Base-by-base conservation (phyloP, 148 eudicot species). In the Nepenthes gracilis region DNA sequence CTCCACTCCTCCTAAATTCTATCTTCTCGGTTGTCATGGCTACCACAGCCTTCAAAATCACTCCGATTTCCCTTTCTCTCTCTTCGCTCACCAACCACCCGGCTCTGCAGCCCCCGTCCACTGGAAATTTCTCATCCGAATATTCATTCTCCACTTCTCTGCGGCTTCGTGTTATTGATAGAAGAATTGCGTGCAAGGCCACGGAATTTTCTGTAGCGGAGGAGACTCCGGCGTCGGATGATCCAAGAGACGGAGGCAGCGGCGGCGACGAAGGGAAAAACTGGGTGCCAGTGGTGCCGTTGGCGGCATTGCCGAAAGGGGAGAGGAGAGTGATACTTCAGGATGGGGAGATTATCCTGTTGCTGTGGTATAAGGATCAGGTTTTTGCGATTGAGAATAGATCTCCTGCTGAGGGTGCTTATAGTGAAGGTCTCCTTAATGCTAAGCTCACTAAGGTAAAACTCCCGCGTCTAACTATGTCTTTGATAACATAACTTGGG, bases 321-420 rank as follows among this genome's bases (percentile, higher is more conserved):
- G 98, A 92, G 78, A 72, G 98, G 72, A 74, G 98, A 48, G 98
- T 88, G 70, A 92, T 92, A 0, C 72, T 92, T 40, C 98, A 92
- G 40, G 93, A 86, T 37, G 96, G 84, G 3, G 98, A 88, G 64
- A 74, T 79, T 0, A 86, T 92, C 58, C 36, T 92, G 72, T 54
- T 92, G 55, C 38, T 88, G 68, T 92, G 98, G 98, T 92, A 83
- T 60, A 92, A 92, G 38, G 78, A 88, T 64, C 67, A 71, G 7
- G 87, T 92, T 7, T 75, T 77, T 57, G 98, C 98, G 23, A 88
- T 92, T 48, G 98, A 92, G 76, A 92, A 92, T 65, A 65, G 88
- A 71, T 88, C 96, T 1, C 98, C 98, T 73, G 98, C 98, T 67
- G 98, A 92, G 66, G 98, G 98, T 33, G 98, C 98, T 63, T 92